Evolutionary conservation across 2,329 filamentous ascomycete genomes (phyloP).

Genomic region (Trichoderma sp.): DNA sequence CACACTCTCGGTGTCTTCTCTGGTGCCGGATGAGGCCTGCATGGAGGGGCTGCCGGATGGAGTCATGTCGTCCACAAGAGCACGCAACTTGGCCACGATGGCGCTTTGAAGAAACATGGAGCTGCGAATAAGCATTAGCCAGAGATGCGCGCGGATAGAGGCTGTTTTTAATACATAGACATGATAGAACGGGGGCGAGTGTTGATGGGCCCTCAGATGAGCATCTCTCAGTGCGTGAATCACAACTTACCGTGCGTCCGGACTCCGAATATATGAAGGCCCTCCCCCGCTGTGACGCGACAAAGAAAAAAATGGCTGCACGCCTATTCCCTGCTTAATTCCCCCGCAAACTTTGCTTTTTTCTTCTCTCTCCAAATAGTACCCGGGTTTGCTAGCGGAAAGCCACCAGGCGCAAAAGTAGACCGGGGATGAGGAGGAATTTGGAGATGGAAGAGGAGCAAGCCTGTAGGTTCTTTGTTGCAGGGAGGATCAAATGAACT

Average conservation of each 20-base stretch:
- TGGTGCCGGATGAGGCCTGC: background rate
- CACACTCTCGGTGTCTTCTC: background rate
- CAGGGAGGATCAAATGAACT: background rate
- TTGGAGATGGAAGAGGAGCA: background rate
- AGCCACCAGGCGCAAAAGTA: background rate
- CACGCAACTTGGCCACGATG: constrained; percentile 35
- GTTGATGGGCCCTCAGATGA: constrained; percentile 33
- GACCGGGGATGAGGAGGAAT: background rate
- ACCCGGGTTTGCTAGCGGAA: background rate
- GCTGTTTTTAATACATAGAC: background rate
- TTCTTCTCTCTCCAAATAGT: constrained; percentile 3
- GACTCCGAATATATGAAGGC: background rate
- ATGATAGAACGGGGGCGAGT: background rate
- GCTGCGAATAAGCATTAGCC: background rate
- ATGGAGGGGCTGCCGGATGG: constrained; percentile 20
- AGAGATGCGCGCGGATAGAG: background rate
- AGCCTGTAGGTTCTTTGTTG: background rate
- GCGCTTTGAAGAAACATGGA: constrained; percentile 31
- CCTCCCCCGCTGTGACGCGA: constrained; percentile 20
- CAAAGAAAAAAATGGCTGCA: constrained; percentile 1
- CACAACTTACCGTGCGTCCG: background rate
- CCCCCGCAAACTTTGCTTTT: background rate
- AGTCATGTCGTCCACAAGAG: constrained; percentile 30
- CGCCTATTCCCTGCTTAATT: constrained; percentile 15
- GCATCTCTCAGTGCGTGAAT: constrained; percentile 28